Evolutionary conservation across 2,329 filamentous ascomycete genomes (phyloP).

Genomic region (Scopulariopsis brevicaulis): DNA sequence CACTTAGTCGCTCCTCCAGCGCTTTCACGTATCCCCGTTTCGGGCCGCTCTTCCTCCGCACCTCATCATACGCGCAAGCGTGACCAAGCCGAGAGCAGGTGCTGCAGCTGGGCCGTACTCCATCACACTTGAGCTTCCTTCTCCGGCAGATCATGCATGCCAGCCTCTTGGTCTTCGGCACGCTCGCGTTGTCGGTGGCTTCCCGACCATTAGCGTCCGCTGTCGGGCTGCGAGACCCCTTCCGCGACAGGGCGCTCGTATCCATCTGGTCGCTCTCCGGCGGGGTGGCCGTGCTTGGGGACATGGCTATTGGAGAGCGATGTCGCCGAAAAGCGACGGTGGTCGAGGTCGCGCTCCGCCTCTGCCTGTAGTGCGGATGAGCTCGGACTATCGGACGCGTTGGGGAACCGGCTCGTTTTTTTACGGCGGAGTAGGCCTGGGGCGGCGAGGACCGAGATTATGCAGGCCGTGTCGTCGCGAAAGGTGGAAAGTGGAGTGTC

Average conservation of each 20-base stretch:
- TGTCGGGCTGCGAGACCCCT: constrained; percentile 12
- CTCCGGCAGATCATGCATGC: constrained; percentile 92
- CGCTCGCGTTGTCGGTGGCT: constrained; percentile 37
- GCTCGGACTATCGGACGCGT: neutral
- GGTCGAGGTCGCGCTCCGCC: neutral
- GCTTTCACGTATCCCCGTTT: constrained; percentile 93
- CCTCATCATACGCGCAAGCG: constrained; percentile 82
- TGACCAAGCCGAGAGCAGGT: constrained; percentile 83
- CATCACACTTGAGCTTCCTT: constrained; percentile 85
- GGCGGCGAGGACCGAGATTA: neutral
- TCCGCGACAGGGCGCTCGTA: constrained; percentile 3
- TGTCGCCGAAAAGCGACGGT: neutral
- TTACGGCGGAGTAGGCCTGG: neutral
- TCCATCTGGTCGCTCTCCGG: constrained; percentile 9
- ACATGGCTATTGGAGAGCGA: neutral
- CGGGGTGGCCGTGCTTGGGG: constrained; percentile 9
- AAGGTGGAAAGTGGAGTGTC: neutral
- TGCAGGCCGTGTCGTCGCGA: neutral
- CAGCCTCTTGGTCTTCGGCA: constrained; percentile 80
- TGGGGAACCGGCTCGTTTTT: neutral
- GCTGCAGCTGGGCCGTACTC: constrained; percentile 70
- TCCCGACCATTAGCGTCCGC: constrained; percentile 26
- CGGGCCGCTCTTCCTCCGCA: constrained; percentile 85
- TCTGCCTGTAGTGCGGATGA: neutral
- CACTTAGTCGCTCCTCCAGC: constrained; percentile 83